Evolutionary conservation across 2,329 filamentous ascomycete species (phyloP).

Genomic region (Trichoderma lentiforme): DNA sequence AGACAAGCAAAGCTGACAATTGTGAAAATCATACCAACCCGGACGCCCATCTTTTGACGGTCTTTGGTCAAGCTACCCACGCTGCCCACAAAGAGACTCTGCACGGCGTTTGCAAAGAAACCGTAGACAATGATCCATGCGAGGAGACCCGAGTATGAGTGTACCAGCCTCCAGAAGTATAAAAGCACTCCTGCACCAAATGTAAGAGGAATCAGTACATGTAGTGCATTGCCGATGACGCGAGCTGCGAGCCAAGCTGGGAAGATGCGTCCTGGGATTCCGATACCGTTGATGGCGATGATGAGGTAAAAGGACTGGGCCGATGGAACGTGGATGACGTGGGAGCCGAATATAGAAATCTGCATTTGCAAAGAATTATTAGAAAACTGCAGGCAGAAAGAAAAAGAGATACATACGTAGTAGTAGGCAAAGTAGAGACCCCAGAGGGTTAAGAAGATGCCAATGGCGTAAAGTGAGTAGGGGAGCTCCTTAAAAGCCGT

Average conservation of each 20-base stretch:
- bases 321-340: not conserved
- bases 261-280: not conserved
- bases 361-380: not conserved
- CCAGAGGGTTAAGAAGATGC: not conserved
- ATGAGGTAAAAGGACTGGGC: not conserved
- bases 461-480: not conserved
- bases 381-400: rapidly evolving
- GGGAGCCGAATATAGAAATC: not conserved
- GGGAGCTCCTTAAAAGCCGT: not conserved
- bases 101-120: not conserved
- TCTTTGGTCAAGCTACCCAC: not conserved
- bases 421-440: not conserved
- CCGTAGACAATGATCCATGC: not conserved
- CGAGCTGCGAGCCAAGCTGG: not conserved
- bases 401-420: not conserved
- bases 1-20: not conserved
- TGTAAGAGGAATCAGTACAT: not conserved
- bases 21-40: not conserved
- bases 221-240: not conserved
- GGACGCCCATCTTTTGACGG: not conserved
- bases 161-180: not conserved
- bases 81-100: not conserved
- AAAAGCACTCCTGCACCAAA: not conserved
- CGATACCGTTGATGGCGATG: not conserved
- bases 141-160: not conserved